Evolutionary conservation across 768 basidiomycete species (phyloP).

Genomic region (Boletus subcaerulescens): DNA sequence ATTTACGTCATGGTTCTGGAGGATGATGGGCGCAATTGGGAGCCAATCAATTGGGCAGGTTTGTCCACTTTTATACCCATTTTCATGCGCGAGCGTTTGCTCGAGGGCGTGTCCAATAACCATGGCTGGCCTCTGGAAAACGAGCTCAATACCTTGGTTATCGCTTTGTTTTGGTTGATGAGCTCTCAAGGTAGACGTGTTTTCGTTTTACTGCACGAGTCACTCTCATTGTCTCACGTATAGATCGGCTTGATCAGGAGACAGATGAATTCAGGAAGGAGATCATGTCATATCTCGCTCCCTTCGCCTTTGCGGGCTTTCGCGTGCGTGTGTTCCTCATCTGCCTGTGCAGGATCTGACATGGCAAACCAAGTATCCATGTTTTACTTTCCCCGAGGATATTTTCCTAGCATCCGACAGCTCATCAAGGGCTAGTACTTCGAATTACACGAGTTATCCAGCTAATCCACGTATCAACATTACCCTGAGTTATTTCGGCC

Average conservation of each 20-base stretch:
- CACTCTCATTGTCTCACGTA: neutral
- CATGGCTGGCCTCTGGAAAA: slow-evolving; percentile 50
- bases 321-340: slow-evolving; percentile 37
- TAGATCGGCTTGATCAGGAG: slow-evolving; percentile 33
- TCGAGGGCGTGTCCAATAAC: slow-evolving; percentile 36
- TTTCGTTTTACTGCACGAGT: neutral
- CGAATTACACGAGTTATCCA: slow-evolving; percentile 28
- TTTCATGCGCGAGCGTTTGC: slow-evolving; percentile 40
- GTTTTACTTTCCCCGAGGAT: slow-evolving; percentile 38
- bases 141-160: slow-evolving; percentile 43
- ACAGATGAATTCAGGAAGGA: slow-evolving; percentile 30
- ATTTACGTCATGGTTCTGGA: slow-evolving; percentile 60
- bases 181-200: slow-evolving; percentile 29
- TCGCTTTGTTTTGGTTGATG: slow-evolving; percentile 48
- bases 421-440: slow-evolving; percentile 12
- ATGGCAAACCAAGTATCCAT: slow-evolving; percentile 30
- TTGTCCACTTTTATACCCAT: slow-evolving; percentile 39
- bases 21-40: slow-evolving; percentile 47
- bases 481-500: slow-evolving; percentile 44
- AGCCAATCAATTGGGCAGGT: slow-evolving; percentile 44
- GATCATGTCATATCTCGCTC: slow-evolving; percentile 38
- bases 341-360: slow-evolving; percentile 7
- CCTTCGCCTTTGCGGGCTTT: slow-evolving; percentile 49
- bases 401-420: slow-evolving; percentile 22
- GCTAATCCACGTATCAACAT: slow-evolving; percentile 29